phyloP scores from a whole-genome alignment of 2,329 filamentous ascomycete species.

The Alternaria triticina region DNA sequence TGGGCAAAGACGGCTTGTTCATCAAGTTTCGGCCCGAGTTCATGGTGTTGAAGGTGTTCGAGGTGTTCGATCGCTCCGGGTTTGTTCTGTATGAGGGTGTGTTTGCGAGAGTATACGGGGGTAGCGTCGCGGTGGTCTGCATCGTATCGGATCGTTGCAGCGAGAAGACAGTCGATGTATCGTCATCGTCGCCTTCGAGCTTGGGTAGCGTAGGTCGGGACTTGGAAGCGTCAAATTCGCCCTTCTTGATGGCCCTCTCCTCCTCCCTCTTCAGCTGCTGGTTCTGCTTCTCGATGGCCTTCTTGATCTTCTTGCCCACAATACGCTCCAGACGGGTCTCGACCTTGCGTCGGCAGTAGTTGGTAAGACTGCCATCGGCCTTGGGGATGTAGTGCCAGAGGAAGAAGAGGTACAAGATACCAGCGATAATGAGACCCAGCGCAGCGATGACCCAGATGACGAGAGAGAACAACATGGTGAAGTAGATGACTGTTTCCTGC shows the following conservation, averaged over 20 bases:
- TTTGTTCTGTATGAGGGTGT: conserved; percentile 46
- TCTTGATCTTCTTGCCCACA: conserved; percentile 85
- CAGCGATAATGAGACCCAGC: conserved; percentile 73
- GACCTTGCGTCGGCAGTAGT: conserved; percentile 91
- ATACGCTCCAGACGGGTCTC: conserved; percentile 84
- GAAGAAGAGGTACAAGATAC: conserved; percentile 84
- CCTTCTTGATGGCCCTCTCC: conserved; percentile 54
- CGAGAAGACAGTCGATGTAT: conserved; percentile 45
- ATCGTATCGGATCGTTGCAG: conserved; percentile 43
- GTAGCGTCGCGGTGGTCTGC: conserved; percentile 47
- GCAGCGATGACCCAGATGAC: conserved; percentile 87
- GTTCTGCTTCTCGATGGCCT: conserved; percentile 81
- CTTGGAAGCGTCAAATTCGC: conserved; percentile 47
- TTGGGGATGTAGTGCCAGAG: conserved; percentile 90
- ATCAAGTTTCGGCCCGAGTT: conserved; percentile 27
- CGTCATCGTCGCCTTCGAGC: conserved; percentile 48
- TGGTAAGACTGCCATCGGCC: conserved; percentile 77
- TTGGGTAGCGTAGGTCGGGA: conserved; percentile 51
- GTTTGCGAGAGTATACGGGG: conserved; percentile 48
- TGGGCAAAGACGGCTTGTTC: conserved; percentile 52
- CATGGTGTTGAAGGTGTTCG: conserved; percentile 57
- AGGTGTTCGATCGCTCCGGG: conserved; percentile 62
- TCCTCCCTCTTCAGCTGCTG: conserved; percentile 52
- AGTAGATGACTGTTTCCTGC: conserved; percentile 81
- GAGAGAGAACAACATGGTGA: conserved; percentile 90